Evolutionary conservation across 768 basidiomycete genomes (phyloP).

Genomic region (Tulasnella sp.): DNA sequence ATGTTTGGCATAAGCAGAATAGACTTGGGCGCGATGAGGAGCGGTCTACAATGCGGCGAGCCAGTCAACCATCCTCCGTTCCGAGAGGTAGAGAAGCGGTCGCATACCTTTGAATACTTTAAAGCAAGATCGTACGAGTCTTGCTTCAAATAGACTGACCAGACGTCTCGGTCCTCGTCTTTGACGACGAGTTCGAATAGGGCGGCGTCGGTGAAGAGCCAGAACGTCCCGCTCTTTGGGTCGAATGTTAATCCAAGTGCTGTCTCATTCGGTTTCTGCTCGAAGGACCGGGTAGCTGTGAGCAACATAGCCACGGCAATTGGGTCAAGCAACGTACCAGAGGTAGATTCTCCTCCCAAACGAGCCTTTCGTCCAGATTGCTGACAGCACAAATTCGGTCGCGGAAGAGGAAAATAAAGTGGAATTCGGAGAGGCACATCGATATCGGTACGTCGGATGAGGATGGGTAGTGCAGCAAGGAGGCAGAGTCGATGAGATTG

Average conservation of each 20-base stretch:
- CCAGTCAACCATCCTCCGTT: background rate
- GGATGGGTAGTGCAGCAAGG: constrained; percentile 72
- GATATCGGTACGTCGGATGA: constrained; percentile 54
- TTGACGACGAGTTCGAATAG: constrained; percentile 80
- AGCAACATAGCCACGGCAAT: background rate
- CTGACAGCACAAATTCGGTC: constrained; percentile 76
- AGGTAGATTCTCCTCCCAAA: constrained; percentile 79
- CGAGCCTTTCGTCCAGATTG: constrained; percentile 69
- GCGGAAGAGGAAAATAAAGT: constrained; percentile 79
- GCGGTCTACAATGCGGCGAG: constrained; percentile 54
- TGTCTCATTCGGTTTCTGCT: constrained; percentile 70
- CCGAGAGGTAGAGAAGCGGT: background rate
- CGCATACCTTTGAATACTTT: constrained; percentile 68
- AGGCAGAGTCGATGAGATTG: constrained; percentile 70
- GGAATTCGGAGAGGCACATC: constrained; percentile 84
- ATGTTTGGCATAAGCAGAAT: constrained; percentile 75
- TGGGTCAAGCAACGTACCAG: constrained; percentile 50
- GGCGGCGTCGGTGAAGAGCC: constrained; percentile 87
- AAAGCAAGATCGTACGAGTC: constrained; percentile 74
- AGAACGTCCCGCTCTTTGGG: constrained; percentile 83
- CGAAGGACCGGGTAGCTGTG: background rate
- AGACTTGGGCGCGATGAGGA: constrained; percentile 78
- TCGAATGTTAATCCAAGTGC: constrained; percentile 77
- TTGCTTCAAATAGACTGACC: constrained; percentile 83
- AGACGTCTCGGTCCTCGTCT: constrained; percentile 92